Base-by-base conservation (phyloP, 257 asterid species). In the Petunia axillaris region DNA sequence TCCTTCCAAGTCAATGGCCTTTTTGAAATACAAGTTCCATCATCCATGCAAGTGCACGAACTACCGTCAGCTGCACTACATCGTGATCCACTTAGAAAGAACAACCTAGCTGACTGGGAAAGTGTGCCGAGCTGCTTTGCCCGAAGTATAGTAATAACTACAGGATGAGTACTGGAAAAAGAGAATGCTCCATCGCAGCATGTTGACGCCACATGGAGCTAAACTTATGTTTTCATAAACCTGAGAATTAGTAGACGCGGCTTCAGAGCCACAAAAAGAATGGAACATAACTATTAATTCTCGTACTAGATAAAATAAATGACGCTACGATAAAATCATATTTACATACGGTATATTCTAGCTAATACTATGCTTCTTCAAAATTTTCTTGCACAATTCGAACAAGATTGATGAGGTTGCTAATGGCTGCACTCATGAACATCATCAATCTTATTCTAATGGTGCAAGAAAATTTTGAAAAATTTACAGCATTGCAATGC, bases 31-130 rank as follows among this genome's bases (percentile, higher is more conserved):
- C 91, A 92, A 14, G 89, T 78, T 36, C 92, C 97, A 25, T 95
- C 99, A 40, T 93, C 99, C 1, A 91, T 81, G 87, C 94, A 90
- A 71, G 97, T 89, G 88, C 94, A 91, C 8, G 98, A 88, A 83
- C 89, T 88, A 70, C 95, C 98, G 81, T 95, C 99, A 35, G 88
- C 89, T 5, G 98, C 87, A 64, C 88, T 82, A 75, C 96, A 91
- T 85, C 99, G 84, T 53, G 98, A 76, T 76, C 99, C 98, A 76
- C 89, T 85, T 0, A 93, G 85, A 83, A 93, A 85, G 81, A 92
- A 84, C 38, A 96, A 87, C 84, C 97, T 85, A 39, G 98, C 98
- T 54, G 99, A 87, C 79, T 93, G 97, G 80, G 99, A 95, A 50
- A 95, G 90, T 4, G 95, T 81, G 57, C 98, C 91, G 6, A 95